Base-by-base conservation (phyloP, 495 filamentous ascomycete species). In the Talaromyces trachyspermus region DNA sequence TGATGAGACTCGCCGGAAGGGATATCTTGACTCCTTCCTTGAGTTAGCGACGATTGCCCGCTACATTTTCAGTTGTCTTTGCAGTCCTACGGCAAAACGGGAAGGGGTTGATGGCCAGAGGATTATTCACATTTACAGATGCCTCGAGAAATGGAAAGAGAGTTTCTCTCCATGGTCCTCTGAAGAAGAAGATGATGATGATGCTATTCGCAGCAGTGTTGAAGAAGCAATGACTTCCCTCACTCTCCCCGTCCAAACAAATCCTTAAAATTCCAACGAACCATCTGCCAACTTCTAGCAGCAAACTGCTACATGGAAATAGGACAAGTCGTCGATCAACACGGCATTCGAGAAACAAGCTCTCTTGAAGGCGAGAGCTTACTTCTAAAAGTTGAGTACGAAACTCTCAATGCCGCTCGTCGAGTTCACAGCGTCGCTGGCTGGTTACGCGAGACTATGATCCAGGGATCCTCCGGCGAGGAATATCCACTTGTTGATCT, bases 21-120 rank as follows among this genome's bases (percentile, higher is more conserved):
- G 43, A 23, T 54, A 39, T 18, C 19, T 50, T 29, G 52, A 54
- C 14, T 48, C 52, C 1, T 22, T 51, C 15, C 11, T 54, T 26
- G 32, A 14, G 15, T 40, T 54, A 7, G 44, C 52, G 23, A 39
- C 48, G 4, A 29, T 54, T 45, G 43, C 52, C 3, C 52, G 52
- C 17, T n/a, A 36, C 10, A 33, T 51, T 26, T 1, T 39, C 5
- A 36, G 48, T n/a, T 8, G 3, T 15, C 24, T 54, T 12, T 48
- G 52, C 14, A 49, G 20, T 29, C 17, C 29, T 18, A 29, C 9
- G 5, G 45, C 64, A 49, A 69, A 39, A 37, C 48, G 52, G 20
- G 9, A 22, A 29, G 52, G 49, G 7, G 32, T 54, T 17, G 17
- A 38, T n/a, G 40, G 49, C 9, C 15, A 36, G 2, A 44, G 45